Conservation (phyloP, 169 alveolate species). For the Cryptosporidium bovis region DNA sequence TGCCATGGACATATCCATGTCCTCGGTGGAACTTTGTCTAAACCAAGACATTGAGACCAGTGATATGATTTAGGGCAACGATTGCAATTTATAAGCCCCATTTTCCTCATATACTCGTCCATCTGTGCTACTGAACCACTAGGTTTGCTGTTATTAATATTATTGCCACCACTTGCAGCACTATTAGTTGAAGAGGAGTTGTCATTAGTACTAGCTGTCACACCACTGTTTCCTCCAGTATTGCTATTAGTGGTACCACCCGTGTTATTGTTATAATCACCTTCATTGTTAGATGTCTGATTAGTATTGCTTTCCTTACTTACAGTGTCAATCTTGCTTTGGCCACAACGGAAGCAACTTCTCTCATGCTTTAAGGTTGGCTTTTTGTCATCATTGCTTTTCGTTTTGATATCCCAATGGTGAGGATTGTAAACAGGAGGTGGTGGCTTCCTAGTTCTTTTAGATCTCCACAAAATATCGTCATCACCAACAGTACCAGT, state of each 20-base stretch:
- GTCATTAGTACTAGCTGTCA: background rate
- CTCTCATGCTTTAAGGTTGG: constrained; percentile 84
- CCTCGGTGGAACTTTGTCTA: constrained; percentile 78
- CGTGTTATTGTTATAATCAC: background rate
- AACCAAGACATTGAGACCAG: constrained; percentile 83
- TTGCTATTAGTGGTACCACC: background rate
- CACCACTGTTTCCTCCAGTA: background rate
- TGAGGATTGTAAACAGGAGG: constrained; percentile 67
- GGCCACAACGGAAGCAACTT: constrained; percentile 89
- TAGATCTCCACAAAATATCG: constrained; percentile 62
- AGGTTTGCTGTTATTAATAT: background rate
- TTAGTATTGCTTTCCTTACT: background rate
- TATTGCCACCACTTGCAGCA: background rate
- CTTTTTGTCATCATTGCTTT: constrained; percentile 81
- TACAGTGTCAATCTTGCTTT: constrained; percentile 79
- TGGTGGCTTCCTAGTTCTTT: constrained; percentile 70
- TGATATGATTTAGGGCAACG: constrained; percentile 92
- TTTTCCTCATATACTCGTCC: constrained; percentile 65
- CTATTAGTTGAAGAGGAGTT: background rate
- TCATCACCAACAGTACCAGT: constrained; percentile 10
- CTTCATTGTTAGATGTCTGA: background rate
- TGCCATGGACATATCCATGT: constrained; percentile 94
- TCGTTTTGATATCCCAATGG: constrained; percentile 58
- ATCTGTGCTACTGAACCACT: constrained; percentile 45
- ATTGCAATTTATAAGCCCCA: constrained; percentile 85